Evolutionary conservation across 305 asterid genomes (phyloP), one percentile per base, ranked within the genome.

Genomic region (Solanum aculeatissimum): DNA sequence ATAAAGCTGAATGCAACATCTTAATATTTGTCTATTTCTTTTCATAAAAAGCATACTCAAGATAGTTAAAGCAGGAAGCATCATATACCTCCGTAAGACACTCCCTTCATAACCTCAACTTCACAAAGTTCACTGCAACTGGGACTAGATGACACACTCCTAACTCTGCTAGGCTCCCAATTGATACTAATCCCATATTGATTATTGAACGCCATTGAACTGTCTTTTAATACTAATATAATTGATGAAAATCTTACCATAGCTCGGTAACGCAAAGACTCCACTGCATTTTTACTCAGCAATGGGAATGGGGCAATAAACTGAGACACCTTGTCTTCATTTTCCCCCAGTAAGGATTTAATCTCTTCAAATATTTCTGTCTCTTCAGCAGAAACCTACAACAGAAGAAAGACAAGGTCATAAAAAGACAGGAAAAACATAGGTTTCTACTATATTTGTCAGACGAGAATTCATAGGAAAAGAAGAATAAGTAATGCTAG

Each of bases 301-400:
- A 92, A 87, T 68, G 98, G 98, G 88, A 94, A 97, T 58, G 98
- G 99, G 84, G 93, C 98, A 85, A 97, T 90, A 87, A 91, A 95
- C 85, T 92, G 92, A 38, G 94, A 87, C 75, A 91, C 98, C 82
- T 89, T 91, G 19, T 85, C 68, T 42, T 89, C 95, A 87, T 90
- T 88, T 91, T 92, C 98, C 57, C 97, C 97, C 88, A 94, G 87
- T 74, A 94, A 60, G 25, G 94, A 89, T 92, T 92, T 96, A 66
- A 96, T 87, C 87, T 93, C 98, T 84, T 92, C 97, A 58, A 96
- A 93, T 66, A 93, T 84, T 80, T 91, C 95, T 86, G 87, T 88
- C 81, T 95, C 98, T 88, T 94, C 94, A 3, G 91, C 92, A 51
- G 94, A 91, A 27, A 96, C 93, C 99, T 96, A 86, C 86, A 88